Percentiles rank a stretch among this genome's conserved stretches.
These are phyloP conservation scores for Nothophoma quercina DNA, from an alignment of 2,329 filamentous ascomycete genomes.

Conservation along the genomic window DNA sequence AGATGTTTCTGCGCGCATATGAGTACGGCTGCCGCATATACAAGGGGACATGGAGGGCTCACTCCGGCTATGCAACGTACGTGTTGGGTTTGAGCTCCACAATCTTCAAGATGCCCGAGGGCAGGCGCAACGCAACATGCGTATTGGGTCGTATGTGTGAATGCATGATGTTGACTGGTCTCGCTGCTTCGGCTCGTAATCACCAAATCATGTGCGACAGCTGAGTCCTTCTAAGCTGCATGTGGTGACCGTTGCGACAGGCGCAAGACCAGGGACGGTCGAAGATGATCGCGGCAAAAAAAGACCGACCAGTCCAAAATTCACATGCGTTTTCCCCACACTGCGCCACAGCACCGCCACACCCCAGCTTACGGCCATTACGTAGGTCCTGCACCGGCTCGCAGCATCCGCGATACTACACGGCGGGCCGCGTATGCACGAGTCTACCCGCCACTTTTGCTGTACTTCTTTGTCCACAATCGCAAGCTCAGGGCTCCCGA, in stretches of 20 bases:
- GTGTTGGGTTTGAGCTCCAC: slow-evolving; percentile 68
- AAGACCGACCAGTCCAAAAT: slow-evolving; percentile 2
- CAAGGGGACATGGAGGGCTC: slow-evolving; percentile 30
- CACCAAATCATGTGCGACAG: slow-evolving; percentile 23
- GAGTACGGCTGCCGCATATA: not conserved
- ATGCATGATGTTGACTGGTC: slow-evolving; percentile 49
- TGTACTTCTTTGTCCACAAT: not conserved
- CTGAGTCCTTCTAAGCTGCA: slow-evolving; percentile 1
- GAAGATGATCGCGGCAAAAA: slow-evolving; percentile 6
- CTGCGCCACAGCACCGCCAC: slow-evolving; percentile 7
- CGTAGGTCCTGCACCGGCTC: slow-evolving; percentile 2
- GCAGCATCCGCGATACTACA: slow-evolving; percentile 1
- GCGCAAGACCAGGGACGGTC: slow-evolving; percentile 4
- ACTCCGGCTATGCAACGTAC: slow-evolving; percentile 60
- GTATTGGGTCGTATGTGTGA: slow-evolving; percentile 59
- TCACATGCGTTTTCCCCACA: slow-evolving; percentile 16
- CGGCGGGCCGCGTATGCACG: slow-evolving; percentile 12
- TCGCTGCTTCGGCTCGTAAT: slow-evolving; percentile 3
- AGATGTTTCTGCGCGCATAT: slow-evolving; percentile 70
- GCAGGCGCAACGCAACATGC: slow-evolving; percentile 63
- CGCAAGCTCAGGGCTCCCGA: not conserved
- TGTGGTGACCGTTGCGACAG: slow-evolving; percentile 15
- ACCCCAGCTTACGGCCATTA: not conserved
- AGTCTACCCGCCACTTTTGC: not conserved
- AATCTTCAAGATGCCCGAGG: slow-evolving; percentile 66